Evolutionary conservation across 202 grass and related monocot species (phyloP).

Genomic region (Zizania palustris): DNA sequence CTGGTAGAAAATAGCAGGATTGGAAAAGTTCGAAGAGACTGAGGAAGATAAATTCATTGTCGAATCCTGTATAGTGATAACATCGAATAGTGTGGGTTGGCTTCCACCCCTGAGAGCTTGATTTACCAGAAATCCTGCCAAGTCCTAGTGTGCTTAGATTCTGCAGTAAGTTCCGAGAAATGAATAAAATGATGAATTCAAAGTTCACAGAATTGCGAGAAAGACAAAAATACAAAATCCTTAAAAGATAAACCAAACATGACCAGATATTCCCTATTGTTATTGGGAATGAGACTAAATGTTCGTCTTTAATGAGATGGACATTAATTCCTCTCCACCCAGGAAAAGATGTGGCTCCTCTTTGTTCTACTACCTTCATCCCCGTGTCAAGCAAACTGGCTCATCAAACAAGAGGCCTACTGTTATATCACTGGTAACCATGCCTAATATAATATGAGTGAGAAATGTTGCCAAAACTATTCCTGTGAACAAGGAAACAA

Average conservation of each 20-base stretch:
- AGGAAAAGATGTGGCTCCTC: neutral
- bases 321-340: neutral
- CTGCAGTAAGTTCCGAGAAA: neutral
- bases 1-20: too few species aligned
- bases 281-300: neutral
- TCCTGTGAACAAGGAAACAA: too few species aligned
- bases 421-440: slow-evolving; percentile 1
- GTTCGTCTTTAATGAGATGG: neutral
- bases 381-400: too few species aligned
- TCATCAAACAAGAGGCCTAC: neutral
- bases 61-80: too few species aligned
- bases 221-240: neutral
- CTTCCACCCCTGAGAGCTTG: too few species aligned
- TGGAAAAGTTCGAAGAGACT: too few species aligned
- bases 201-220: neutral
- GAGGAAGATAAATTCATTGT: too few species aligned
- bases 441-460: neutral
- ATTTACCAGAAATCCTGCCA: neutral
- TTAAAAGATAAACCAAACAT: too few species aligned
- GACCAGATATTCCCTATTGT: neutral
- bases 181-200: neutral
- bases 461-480: too few species aligned
- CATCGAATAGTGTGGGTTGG: too few species aligned
- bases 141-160: neutral
- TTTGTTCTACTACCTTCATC: neutral